Evolutionary conservation across 2,329 filamentous ascomycete genomes (phyloP).

Genomic region (Ophiostoma montium): DNA sequence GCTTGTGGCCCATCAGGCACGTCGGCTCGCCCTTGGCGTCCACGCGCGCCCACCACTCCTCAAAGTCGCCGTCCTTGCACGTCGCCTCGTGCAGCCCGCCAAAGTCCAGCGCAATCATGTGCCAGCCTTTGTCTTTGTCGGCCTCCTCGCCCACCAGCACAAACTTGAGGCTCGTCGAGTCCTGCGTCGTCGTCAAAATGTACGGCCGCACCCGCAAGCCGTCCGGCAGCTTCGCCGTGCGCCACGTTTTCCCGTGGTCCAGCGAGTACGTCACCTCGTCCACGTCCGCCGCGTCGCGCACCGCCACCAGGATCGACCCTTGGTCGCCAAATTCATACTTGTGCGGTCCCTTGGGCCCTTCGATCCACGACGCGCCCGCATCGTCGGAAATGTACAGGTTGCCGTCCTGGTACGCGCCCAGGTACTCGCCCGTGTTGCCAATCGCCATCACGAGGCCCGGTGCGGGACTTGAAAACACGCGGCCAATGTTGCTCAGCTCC

Average conservation of each 20-base stretch:
- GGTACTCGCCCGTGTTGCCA: conserved; percentile 68
- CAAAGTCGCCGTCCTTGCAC: conserved; percentile 66
- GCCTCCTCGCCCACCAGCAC: conserved; percentile 57
- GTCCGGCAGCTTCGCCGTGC: conserved; percentile 51
- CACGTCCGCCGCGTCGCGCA: conserved; percentile 56
- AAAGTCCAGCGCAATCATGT: conserved; percentile 72
- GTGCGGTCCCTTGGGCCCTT: conserved; percentile 64
- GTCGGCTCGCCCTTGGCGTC: conserved; percentile 68
- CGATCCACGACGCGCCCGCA: conserved; percentile 72
- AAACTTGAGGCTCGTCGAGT: conserved; percentile 89
- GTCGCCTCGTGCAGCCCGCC: conserved; percentile 63
- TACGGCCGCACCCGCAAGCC: conserved; percentile 54
- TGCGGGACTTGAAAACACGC: conserved; percentile 84
- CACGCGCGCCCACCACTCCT: conserved; percentile 74
- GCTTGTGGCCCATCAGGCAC: conserved; percentile 93
- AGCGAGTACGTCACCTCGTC: conserved; percentile 60
- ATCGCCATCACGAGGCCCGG: conserved; percentile 89
- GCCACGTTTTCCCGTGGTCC: conserved; percentile 80
- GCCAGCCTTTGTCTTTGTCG: conserved; percentile 37
- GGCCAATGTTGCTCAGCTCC: conserved; percentile 64
- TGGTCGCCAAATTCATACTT: conserved; percentile 96
- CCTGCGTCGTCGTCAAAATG: conserved; percentile 73
- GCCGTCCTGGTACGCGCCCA: conserved; percentile 58
- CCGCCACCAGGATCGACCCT: conserved; percentile 73
- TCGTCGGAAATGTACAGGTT: conserved; percentile 83